Conservation (phyloP, 208 protist genomes). For the Acanthamoeba triangularis region DNA sequence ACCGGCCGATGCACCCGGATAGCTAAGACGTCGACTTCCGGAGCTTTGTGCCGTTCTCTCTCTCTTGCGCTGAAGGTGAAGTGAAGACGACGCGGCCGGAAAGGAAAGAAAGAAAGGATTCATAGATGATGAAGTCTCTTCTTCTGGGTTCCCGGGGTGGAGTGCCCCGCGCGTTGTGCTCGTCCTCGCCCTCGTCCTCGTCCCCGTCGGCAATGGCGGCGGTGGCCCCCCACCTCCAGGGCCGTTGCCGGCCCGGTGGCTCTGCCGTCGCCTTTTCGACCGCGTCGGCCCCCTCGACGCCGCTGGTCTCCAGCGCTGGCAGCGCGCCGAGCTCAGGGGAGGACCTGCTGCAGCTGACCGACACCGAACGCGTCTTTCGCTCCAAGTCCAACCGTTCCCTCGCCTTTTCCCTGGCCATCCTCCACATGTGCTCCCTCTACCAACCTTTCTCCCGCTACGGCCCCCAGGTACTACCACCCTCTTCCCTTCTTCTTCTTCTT, state of each 20-base stretch:
- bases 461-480: constrained; percentile 14
- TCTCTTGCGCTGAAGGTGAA: too few species aligned
- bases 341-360: neutral
- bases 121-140: too few species aligned
- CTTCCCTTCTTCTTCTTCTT: neutral
- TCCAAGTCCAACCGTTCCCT: neutral
- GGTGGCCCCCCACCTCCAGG: neutral
- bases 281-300: neutral
- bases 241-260: neutral
- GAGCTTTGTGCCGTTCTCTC: too few species aligned
- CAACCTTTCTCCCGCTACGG: constrained; percentile 52
- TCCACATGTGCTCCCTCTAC: constrained; percentile 57
- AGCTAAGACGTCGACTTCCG: too few species aligned
- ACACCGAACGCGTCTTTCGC: constrained; percentile 18
- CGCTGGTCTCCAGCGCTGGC: neutral
- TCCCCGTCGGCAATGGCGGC: too few species aligned
- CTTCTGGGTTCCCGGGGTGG: too few species aligned
- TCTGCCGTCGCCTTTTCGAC: neutral
- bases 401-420: constrained; percentile 46
- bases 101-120: too few species aligned
- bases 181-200: too few species aligned
- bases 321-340: neutral
- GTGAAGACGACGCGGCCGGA: too few species aligned
- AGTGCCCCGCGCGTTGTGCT: too few species aligned
- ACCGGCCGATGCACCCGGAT: too few species aligned